phyloP scores from a whole-genome alignment of 768 basidiomycete genomes.

The Suillus americanus region DNA sequence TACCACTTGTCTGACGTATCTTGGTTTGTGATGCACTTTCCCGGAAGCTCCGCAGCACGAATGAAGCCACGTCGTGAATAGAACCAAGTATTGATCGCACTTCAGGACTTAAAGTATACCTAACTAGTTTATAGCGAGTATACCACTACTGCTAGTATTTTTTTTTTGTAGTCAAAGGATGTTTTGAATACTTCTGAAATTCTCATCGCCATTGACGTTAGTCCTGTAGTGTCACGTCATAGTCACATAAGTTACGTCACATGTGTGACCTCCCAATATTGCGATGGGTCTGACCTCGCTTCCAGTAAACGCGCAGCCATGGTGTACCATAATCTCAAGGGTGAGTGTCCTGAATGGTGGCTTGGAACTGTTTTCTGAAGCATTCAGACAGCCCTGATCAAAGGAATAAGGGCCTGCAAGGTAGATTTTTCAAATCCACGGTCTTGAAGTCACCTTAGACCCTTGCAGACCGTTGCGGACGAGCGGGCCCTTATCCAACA shows the following conservation, averaged over 20 bases:
- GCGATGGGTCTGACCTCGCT: background rate
- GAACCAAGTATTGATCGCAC: background rate
- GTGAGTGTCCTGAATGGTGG: constrained; percentile 36
- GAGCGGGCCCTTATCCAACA: constrained; percentile 96
- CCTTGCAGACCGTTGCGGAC: constrained; percentile 87
- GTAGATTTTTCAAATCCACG: constrained; percentile 39
- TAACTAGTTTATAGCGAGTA: background rate
- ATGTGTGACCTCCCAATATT: background rate
- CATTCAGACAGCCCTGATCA: constrained; percentile 76
- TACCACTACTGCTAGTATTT: background rate
- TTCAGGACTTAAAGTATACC: background rate
- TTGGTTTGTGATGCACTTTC: background rate
- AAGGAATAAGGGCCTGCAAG: constrained; percentile 98
- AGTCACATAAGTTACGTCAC: background rate
- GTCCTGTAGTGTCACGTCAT: background rate
- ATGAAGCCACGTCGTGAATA: background rate
- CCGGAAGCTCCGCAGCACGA: background rate
- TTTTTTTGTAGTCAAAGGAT: background rate
- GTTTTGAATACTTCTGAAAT: background rate
- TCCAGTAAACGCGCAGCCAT: constrained; percentile 36
- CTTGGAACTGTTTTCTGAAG: constrained; percentile 23
- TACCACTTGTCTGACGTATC: background rate
- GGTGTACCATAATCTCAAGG: constrained; percentile 88
- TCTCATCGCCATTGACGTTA: background rate
- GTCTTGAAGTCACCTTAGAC: constrained; percentile 23